Conservation (phyloP, 495 filamentous ascomycete genomes). For the Aspergillus avenaceus region DNA sequence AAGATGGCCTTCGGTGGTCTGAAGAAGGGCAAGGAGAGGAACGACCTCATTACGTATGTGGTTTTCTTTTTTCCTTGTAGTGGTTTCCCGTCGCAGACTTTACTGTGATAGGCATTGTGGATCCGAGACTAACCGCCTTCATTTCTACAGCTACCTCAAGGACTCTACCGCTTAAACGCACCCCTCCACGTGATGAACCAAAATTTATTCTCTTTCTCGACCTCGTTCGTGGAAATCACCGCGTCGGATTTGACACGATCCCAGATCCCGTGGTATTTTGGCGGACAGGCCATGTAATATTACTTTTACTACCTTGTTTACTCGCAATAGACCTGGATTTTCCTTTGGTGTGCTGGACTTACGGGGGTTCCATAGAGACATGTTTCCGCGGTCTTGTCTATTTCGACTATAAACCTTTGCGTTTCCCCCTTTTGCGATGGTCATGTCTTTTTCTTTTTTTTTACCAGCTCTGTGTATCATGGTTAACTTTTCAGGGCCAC, state of each 20-base stretch:
- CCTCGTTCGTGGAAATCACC: conserved; percentile 18
- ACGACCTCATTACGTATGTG: conserved; percentile 96
- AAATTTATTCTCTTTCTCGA: conserved; percentile 16
- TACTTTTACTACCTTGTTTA: conserved; percentile 30
- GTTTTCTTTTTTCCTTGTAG: neutral
- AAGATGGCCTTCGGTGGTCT: conserved; percentile 99
- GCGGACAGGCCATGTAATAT: conserved; percentile 40
- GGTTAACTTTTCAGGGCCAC: conserved; percentile 18
- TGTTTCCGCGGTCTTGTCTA: conserved; percentile 18
- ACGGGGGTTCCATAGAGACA: conserved; percentile 22
- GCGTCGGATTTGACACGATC: neutral
- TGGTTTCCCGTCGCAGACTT: too few relatives aligned
- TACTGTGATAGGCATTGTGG: neutral
- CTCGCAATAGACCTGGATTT: conserved; percentile 23
- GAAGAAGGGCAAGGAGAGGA: conserved; percentile 99
- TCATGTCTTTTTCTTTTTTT: conserved; percentile 14
- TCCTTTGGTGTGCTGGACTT: conserved; percentile 16
- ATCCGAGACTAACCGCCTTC: conserved; percentile 4
- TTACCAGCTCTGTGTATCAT: conserved; percentile 16
- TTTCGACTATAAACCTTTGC: conserved; percentile 11
- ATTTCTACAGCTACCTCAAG: conserved; percentile 57
- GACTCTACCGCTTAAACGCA: conserved; percentile 55
- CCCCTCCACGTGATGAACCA: conserved; percentile 1
- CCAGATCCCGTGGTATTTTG: conserved; percentile 15
- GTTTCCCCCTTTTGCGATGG: conserved; percentile 13